phyloP scores from a whole-genome alignment of 208 protist genomes.

The Leishmania tropica region DNA sequence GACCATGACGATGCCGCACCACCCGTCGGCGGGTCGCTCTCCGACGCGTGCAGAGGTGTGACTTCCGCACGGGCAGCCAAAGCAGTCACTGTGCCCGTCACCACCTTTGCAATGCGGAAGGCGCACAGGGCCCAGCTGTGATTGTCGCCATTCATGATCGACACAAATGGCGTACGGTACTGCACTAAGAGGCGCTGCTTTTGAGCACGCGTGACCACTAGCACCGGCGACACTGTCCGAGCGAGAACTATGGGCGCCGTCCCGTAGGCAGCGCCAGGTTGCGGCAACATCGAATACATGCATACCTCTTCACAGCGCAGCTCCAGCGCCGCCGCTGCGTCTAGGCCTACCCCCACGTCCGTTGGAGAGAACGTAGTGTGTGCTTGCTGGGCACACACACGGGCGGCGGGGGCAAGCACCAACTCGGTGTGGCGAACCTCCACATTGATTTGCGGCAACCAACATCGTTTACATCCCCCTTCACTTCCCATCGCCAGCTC shows the following conservation, averaged over 20 bases:
- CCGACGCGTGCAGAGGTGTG: neutral
- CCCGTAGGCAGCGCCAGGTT: neutral
- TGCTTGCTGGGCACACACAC: neutral
- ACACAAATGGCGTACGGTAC: neutral
- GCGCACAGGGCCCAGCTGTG: conserved; percentile 28
- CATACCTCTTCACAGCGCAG: conserved; percentile 1
- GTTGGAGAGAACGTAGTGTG: neutral
- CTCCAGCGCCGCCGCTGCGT: neutral
- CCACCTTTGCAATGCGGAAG: neutral
- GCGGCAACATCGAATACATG: neutral
- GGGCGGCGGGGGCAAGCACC: neutral
- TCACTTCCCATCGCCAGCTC: neutral
- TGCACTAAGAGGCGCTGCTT: neutral
- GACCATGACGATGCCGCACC: neutral
- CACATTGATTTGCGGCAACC: neutral
- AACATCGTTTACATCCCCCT: neutral
- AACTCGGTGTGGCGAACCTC: neutral
- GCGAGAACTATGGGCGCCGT: neutral
- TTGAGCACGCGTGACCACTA: neutral
- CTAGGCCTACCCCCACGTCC: neutral
- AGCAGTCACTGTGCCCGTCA: neutral
- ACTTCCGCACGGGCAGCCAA: neutral
- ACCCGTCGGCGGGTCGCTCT: neutral
- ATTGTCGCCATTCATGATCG: conserved; percentile 4
- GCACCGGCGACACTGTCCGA: neutral